Conservation (phyloP, 2,329 filamentous ascomycete species). For the Aspergillus alliaceus region DNA sequence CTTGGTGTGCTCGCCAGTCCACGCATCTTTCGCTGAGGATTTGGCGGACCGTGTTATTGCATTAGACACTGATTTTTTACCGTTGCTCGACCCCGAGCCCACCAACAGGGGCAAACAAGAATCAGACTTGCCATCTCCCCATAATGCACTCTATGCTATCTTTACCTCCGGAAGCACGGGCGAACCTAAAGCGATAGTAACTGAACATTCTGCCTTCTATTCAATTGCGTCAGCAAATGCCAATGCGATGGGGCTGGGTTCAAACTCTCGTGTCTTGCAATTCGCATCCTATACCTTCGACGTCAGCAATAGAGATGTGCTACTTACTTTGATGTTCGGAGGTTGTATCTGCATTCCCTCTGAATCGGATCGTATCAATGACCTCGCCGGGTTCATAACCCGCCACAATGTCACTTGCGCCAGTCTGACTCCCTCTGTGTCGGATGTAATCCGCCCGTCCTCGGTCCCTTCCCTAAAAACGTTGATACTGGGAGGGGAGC, state of each 20-base stretch:
- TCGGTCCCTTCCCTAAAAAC: no score
- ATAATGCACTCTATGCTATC: neutral
- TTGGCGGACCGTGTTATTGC: neutral
- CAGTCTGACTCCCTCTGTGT: neutral
- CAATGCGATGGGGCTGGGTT: no score
- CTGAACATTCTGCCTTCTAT: neutral
- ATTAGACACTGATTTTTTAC: neutral
- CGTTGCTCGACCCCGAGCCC: no score
- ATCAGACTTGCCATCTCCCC: no score
- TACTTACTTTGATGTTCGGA: neutral
- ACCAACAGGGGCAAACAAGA: neutral
- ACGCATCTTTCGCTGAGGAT: neutral
- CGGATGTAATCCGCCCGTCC: no score
- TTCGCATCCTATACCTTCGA: neutral
- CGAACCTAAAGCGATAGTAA: neutral
- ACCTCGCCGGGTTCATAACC: neutral
- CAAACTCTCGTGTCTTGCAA: neutral
- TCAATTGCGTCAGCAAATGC: neutral
- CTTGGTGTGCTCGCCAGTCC: neutral
- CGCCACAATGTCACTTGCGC: neutral
- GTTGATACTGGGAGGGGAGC: neutral
- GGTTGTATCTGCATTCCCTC: neutral
- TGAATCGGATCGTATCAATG: no score
- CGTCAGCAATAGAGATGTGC: neutral
- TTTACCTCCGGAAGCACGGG: neutral